Evolutionary conservation across 192 early-diverging fungal species (phyloP), one percentile per base, ranked within the genome.

Genomic region (Chytriomyces hyalinus): DNA sequence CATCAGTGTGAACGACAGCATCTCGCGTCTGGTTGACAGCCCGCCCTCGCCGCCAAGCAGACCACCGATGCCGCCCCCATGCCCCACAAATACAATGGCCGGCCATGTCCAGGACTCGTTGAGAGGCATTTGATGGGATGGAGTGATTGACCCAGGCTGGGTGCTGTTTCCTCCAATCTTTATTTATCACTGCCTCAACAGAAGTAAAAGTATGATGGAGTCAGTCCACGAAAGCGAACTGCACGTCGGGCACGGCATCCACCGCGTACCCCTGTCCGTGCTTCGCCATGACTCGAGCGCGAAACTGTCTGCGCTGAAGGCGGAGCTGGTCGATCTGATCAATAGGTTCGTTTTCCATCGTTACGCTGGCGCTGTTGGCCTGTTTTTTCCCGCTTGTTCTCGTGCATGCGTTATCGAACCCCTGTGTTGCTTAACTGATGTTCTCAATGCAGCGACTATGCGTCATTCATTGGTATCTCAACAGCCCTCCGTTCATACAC

Each of bases 401-500:
- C 36, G 36, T 36, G 36, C 36, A 36, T 36, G 36, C 36, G 4
- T 36, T 36, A 36, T 36, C 36, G 36, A 26, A 36, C 36, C 36
- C 36, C 36, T 36, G 4, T 3, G 36, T 36, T 36, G 36, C 36
- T 36, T 4, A 36, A 36, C 2, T 36, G 36, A 3, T 36, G 36
- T 36, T 36, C 36, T 36, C 4, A 36, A 3, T 36, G 36, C 46
- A 57, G 53, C 28, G 93, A 94, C 76, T 94, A 92, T 82, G 88
- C 90, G 9, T 92, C 94, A 65, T 95, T 95, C 77, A 92, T 95
- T 44, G 88, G 91, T 67, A 80, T 95, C 6, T 92, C 92, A 1
- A 94, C 92, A 11, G 92, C 91, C 65, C 86, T 95, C 60, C 91
- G 49, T 22, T 45, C 17, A 15, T 75, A 75, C 49, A 7, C 11